Percentiles rank a stretch among this genome's conserved stretches.
phyloP scores from a whole-genome alignment of 768 basidiomycete genomes.

The Nidularia pulvinata region DNA sequence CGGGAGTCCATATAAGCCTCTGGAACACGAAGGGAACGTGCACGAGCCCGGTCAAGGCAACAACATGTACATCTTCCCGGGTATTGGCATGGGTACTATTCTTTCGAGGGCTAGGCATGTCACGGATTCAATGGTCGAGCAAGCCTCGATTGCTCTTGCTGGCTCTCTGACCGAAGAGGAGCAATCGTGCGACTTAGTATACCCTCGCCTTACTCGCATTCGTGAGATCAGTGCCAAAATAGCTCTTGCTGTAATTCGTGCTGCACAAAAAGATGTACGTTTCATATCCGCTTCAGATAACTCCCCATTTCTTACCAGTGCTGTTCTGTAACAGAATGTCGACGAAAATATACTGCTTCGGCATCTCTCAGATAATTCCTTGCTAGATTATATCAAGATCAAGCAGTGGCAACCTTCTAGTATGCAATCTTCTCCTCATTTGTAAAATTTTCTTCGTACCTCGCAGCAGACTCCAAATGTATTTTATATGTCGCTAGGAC shows the following conservation, averaged over 20 bases:
- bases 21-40: slow-evolving; percentile 42
- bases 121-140: slow-evolving; percentile 72
- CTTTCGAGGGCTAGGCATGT: slow-evolving; percentile 56
- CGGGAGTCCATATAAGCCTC: slow-evolving; percentile 65
- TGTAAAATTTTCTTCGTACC: slow-evolving; percentile 13
- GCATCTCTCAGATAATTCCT: slow-evolving; percentile 41
- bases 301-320: not conserved
- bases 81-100: slow-evolving; percentile 63
- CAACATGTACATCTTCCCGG: slow-evolving; percentile 75
- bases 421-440: slow-evolving; percentile 22
- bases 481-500: slow-evolving; percentile 5
- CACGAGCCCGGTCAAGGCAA: slow-evolving; percentile 78
- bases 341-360: slow-evolving; percentile 47
- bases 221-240: slow-evolving; percentile 65
- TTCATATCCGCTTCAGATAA: not conserved
- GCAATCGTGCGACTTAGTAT: slow-evolving; percentile 51
- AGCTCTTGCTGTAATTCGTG: slow-evolving; percentile 59
- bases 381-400: slow-evolving; percentile 47
- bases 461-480: not conserved
- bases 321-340: slow-evolving; percentile 26
- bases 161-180: slow-evolving; percentile 59
- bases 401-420: slow-evolving; percentile 56
- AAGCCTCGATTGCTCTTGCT: slow-evolving; percentile 60
- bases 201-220: slow-evolving; percentile 68
- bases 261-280: slow-evolving; percentile 64